Evolutionary conservation across 352 stramenopile species (phyloP).

Genomic region (Pythium utonaiense): DNA sequence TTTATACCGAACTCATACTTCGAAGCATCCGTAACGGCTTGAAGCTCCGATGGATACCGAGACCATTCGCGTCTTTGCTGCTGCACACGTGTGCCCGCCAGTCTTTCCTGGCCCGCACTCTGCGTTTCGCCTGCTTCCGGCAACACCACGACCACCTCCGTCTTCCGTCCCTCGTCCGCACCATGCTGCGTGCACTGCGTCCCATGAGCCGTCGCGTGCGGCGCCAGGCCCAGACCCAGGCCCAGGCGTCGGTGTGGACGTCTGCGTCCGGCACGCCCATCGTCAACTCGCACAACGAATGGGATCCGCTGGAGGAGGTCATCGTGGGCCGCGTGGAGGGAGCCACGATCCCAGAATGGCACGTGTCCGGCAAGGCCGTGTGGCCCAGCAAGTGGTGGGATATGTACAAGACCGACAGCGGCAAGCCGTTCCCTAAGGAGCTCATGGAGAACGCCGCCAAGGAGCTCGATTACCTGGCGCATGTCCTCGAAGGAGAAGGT

Average conservation of each 20-base stretch:
- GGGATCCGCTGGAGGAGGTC: constrained; percentile 88
- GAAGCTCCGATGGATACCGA: constrained; percentile 12
- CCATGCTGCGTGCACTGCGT: background rate
- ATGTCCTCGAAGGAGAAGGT: constrained; percentile 81
- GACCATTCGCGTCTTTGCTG: constrained; percentile 1
- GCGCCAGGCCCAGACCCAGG: background rate
- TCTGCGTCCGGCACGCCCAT: constrained; percentile 40
- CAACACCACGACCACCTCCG: background rate
- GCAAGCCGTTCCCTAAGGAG: constrained; percentile 72
- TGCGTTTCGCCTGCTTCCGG: background rate
- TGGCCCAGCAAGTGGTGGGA: constrained; percentile 88
- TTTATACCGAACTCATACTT: too few species aligned
- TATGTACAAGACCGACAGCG: constrained; percentile 87
- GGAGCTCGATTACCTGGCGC: constrained; percentile 84
- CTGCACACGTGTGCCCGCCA: background rate
- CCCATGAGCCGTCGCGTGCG: background rate
- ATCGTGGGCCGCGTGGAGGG: constrained; percentile 88
- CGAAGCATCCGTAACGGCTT: constrained; percentile 6
- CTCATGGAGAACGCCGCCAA: constrained; percentile 69
- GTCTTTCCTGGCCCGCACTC: background rate
- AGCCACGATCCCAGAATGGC: constrained; percentile 90
- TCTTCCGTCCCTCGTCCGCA: background rate
- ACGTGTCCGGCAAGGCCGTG: constrained; percentile 87
- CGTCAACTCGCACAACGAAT: constrained; percentile 91
- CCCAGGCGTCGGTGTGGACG: background rate